Evolutionary conservation across 257 asterid species (phyloP), one percentile per base, ranked within the genome.

Genomic region (Penstemon newberryi): DNA sequence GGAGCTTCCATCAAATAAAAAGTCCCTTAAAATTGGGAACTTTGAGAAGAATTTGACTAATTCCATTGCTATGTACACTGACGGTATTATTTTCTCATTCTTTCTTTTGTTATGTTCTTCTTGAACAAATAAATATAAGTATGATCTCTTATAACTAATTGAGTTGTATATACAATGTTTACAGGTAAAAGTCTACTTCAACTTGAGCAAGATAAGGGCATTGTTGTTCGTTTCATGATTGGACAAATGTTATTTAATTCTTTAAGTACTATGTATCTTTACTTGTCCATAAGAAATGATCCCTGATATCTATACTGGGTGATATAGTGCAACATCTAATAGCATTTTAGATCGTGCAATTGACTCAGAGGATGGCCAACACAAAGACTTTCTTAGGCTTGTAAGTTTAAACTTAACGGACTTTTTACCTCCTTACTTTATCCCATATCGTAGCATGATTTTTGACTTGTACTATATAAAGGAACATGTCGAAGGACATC

Each of bases 401-500:
- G 96, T 89, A 68, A 72, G 89, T 7, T 7, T 18, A 7, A 40
- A n/a, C 12, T 5, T 9, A 7, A 15, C 25, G 53, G 25, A 18
- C 42, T 60, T 8, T 12, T 6, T 52, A 8, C 3, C 10, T 12
- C 37, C 51, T 60, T 3, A 6, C 5, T 25, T 60, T 45, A 1
- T 8, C 36, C 38, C 41, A 7, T 44, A 10, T 44, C 15, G 67
- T 44, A 6, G 18, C 15, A 46, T 33, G 18, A 11, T 50, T 45
- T 72, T 46, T 62, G 50, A 66, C 45, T 38, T 60, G 40, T 25
- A 38, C 5, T 15, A 38, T 8, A 25, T 42, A 42, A 69, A 91
- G 97, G 85, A 81, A 40, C 97, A 91, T 38, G 74, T 88, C 19
- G 97, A 91, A 79, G 97, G 96, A 39, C 88, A 91, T 76, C 95